phyloP scores from a whole-genome alignment of 2,329 filamentous ascomycete species.

The Huntiella bhutanensis region DNA sequence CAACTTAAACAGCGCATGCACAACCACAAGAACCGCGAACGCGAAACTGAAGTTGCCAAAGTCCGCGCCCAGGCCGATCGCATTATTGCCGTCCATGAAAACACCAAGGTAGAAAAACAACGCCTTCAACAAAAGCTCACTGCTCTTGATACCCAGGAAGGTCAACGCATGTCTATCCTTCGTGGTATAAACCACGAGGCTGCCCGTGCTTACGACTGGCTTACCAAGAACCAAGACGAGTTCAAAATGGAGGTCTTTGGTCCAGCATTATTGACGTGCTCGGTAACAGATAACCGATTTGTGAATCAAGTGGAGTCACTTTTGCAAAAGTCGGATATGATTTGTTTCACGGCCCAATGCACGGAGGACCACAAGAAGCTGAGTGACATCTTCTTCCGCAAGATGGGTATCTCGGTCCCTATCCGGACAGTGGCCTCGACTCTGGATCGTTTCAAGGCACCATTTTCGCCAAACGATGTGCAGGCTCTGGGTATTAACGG shows the following conservation, averaged over 20 bases:
- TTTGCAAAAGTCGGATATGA: constrained; percentile 31
- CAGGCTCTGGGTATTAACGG: constrained; percentile 49
- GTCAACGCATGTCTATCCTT: constrained; percentile 53
- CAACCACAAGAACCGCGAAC: constrained; percentile 35
- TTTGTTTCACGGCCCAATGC: constrained; percentile 61
- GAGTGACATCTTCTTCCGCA: constrained; percentile 41
- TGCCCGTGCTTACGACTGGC: constrained; percentile 59
- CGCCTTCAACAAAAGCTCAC: constrained; percentile 30
- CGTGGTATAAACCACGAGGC: constrained; percentile 42
- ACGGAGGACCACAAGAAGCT: constrained; percentile 56
- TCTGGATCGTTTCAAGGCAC: constrained; percentile 34
- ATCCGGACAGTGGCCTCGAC: constrained; percentile 43
- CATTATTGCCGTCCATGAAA: constrained; percentile 17
- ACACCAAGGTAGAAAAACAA: constrained; percentile 8
- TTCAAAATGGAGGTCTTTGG: constrained; percentile 67
- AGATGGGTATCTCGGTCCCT: constrained; percentile 49
- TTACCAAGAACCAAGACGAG: constrained; percentile 46
- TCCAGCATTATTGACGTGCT: constrained; percentile 63
- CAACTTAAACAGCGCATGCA: constrained; percentile 14
- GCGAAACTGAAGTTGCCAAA: constrained; percentile 26
- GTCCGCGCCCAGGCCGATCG: constrained; percentile 24
- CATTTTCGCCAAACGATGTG: constrained; percentile 37
- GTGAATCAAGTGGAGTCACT: constrained; percentile 35
- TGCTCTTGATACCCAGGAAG: constrained; percentile 52
- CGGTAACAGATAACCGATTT: constrained; percentile 53